Percentiles rank a stretch among this genome's conserved stretches.
phyloP scores from a whole-genome alignment of 2,329 filamentous ascomycete species.

The Scedosporium boydii region DNA sequence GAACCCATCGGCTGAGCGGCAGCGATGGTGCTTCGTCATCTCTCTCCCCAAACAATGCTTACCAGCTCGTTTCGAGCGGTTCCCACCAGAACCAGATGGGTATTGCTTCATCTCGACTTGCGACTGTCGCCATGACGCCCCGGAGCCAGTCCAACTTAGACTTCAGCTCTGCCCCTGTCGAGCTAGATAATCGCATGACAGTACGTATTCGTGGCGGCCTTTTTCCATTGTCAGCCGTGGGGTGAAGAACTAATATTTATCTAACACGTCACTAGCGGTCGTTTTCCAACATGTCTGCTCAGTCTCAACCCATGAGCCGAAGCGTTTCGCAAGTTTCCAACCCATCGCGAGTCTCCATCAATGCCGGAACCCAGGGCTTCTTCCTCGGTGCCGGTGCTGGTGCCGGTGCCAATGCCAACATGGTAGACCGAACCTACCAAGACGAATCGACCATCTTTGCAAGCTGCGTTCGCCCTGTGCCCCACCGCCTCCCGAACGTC shows the following conservation, averaged over 20 bases:
- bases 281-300: conserved; percentile 4
- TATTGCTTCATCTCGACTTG: not conserved
- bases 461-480: not conserved
- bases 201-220: conserved; percentile 7
- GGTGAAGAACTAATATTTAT: not conserved
- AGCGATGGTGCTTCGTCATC: not conserved
- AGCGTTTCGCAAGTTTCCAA: conserved; percentile 32
- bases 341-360: conserved; percentile 8
- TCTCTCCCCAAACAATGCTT: not conserved
- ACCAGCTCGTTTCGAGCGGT: not conserved
- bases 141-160: conserved; percentile 12
- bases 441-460: conserved; percentile 20
- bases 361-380: not conserved
- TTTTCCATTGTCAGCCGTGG: not conserved
- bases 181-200: not conserved
- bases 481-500: conserved; percentile 23
- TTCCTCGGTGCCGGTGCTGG: not conserved
- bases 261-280: conserved; percentile 2
- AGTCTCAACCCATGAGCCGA: conserved; percentile 32
- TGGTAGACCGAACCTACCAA: conserved; percentile 19
- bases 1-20: not conserved
- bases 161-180: conserved; percentile 3
- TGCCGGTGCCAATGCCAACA: not conserved
- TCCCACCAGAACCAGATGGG: not conserved
- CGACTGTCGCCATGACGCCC: conserved; percentile 7